These are phyloP conservation scores for Penicillium janthinellum DNA, from an alignment of 2,329 filamentous ascomycete genomes.

Conservation along the genomic window DNA sequence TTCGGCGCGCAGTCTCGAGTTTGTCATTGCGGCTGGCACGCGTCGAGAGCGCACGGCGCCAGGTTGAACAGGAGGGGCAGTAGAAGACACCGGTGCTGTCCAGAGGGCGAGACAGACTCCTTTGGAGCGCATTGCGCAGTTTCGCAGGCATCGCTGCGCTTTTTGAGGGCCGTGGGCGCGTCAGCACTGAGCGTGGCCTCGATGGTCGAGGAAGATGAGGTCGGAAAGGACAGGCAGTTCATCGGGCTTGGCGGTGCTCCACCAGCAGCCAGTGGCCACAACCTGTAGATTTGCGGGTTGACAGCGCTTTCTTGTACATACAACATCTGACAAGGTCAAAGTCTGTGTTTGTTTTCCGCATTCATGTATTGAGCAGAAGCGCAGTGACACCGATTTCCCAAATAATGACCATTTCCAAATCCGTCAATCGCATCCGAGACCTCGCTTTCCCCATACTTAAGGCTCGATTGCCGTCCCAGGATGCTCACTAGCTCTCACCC, in stretches of 20 bases:
- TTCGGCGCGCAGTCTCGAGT: conserved; percentile 16
- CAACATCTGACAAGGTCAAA: too few species aligned
- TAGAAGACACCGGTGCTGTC: conserved; percentile 33
- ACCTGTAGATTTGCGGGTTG: neutral
- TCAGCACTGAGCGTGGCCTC: conserved; percentile 1
- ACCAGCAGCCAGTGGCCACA: neutral
- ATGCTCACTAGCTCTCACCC: too few species aligned
- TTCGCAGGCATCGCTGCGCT: conserved; percentile 42
- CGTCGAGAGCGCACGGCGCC: conserved; percentile 37
- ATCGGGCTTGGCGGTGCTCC: conserved; percentile 25
- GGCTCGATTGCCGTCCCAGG: too few species aligned
- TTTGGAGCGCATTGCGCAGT: conserved; percentile 39
- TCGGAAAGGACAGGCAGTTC: conserved; percentile 21
- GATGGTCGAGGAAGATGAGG: conserved; percentile 17
- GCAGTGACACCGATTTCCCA: too few species aligned
- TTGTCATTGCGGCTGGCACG: conserved; percentile 23
- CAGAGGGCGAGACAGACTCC: conserved; percentile 36
- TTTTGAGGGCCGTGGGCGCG: conserved; percentile 4
- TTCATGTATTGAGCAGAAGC: too few species aligned
- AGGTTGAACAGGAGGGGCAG: conserved; percentile 46
- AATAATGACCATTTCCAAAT: too few species aligned
- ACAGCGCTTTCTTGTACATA: neutral
- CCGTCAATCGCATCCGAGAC: too few species aligned
- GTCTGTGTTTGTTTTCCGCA: too few species aligned
- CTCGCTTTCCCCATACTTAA: too few species aligned